These are phyloP conservation scores for Torulaspora gathmanii DNA, from an alignment of 805 yeast species.

Conservation along the genomic window DNA sequence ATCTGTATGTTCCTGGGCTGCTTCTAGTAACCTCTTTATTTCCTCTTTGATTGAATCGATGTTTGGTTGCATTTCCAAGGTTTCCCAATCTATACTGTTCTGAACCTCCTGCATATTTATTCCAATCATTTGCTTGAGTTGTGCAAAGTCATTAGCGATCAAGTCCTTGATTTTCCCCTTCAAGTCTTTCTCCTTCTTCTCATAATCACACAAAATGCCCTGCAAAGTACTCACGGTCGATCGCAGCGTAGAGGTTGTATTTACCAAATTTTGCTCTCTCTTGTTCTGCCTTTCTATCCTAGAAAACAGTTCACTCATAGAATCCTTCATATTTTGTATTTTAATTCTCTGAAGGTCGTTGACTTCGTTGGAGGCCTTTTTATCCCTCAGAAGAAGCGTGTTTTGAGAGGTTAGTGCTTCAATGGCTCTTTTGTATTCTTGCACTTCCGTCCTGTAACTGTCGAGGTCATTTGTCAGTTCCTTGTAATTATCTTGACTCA, in stretches of 20 bases:
- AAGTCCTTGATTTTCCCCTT: conserved; percentile 22
- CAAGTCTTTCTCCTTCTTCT: conserved; percentile 20
- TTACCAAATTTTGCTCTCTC: conserved; percentile 28
- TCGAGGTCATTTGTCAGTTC: conserved; percentile 47
- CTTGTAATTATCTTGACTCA: conserved; percentile 57
- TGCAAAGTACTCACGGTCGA: conserved; percentile 22
- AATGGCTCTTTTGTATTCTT: conserved; percentile 43
- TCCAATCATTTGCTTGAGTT: conserved; percentile 17
- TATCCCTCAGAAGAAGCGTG: conserved; percentile 29
- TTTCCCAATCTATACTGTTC: conserved; percentile 7
- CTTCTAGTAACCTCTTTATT: conserved; percentile 15
- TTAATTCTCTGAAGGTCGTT: conserved; percentile 28
- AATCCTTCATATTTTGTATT: conserved; percentile 23
- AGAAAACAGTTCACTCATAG: conserved; percentile 25
- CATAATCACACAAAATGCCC: conserved; percentile 19
- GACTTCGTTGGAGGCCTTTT: conserved; percentile 26
- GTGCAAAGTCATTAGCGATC: conserved; percentile 23
- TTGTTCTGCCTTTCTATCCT: conserved; percentile 26
- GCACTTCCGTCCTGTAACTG: conserved; percentile 46
- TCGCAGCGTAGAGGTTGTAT: conserved; percentile 21
- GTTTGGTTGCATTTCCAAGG: conserved; percentile 16
- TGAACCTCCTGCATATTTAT: conserved; percentile 17
- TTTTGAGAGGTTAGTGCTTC: conserved; percentile 40
- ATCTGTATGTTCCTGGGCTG: conserved; percentile 19
- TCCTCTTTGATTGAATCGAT: conserved; percentile 21